These are phyloP conservation scores for Colletotrichum tropicicola DNA, from an alignment of 2,329 filamentous ascomycete genomes.

Conservation along the genomic window DNA sequence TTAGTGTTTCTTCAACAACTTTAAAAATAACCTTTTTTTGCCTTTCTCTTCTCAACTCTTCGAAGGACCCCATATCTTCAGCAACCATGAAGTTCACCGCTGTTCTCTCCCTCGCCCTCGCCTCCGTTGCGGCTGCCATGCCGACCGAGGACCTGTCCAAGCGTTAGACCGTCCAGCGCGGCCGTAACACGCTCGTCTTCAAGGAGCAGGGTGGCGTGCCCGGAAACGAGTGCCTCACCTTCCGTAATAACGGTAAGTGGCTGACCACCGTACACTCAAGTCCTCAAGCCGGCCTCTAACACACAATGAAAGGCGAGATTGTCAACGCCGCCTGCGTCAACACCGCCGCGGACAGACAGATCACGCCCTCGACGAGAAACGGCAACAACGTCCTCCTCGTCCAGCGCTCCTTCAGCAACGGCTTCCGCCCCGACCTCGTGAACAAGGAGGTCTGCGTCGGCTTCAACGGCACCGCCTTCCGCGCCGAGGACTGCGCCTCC, in stretches of 20 bases:
- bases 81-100: constrained; percentile 34
- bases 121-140: constrained; percentile 32
- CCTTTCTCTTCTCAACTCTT: background rate
- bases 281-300: too few relatives aligned
- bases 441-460: constrained; percentile 46
- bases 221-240: constrained; percentile 48
- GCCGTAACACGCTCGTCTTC: constrained; percentile 41
- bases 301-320: constrained; percentile 43
- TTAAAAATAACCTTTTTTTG: background rate
- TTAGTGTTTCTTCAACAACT: background rate
- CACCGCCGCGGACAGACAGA: constrained; percentile 47
- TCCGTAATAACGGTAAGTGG: constrained; percentile 48
- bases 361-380: constrained; percentile 45
- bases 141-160: constrained; percentile 18
- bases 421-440: constrained; percentile 48
- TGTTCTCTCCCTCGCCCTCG: constrained; percentile 32
- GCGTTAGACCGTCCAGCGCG: constrained; percentile 12
- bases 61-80: background rate
- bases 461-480: constrained; percentile 48
- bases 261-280: background rate
- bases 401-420: constrained; percentile 46
- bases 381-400: constrained; percentile 44
- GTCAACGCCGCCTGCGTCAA: constrained; percentile 50
- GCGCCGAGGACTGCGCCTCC: constrained; percentile 44
- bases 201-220: constrained; percentile 47